Base-by-base conservation (phyloP, 495 filamentous ascomycete species). In the Massariosphaeria phaeospora region DNA sequence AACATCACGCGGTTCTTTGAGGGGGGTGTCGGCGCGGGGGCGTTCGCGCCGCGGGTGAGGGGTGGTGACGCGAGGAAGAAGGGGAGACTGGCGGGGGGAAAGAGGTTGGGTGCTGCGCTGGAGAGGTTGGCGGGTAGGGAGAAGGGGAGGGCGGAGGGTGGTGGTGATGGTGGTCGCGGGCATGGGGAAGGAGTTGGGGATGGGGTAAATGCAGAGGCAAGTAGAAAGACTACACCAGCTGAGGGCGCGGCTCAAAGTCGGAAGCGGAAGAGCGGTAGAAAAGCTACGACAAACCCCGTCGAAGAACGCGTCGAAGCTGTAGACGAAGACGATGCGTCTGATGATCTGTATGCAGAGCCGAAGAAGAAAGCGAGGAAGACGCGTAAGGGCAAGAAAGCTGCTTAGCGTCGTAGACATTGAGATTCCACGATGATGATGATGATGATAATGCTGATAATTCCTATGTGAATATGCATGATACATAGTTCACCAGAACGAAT, bases 1-100 rank as follows among this genome's bases (percentile, higher is more conserved):
- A 98, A 97, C 66, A 95, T 98, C 59, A 98, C 93, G n/a, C 76
- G 81, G 21, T 98, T 82, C 66, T 93, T 97, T 68, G 73, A 75
- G 18, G 81, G 83, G 0, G 70, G 70, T 2, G 79, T 80, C 0
- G 84, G 84, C 0, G 65, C 70, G 10, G 79, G 79, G 1, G 70
- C 82, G 0, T 95, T 93, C 75, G 89, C 89, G 25, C 90, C 89
- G 1, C 79, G 87, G 38, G 78, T 79, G 57, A 79, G 76, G 47
- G 62, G 51, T 1, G 79, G 70, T 13, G 79, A 78, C 29, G 59
- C 46, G 51, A 90, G 85, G 56, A 86, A 82, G 75, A 74, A 91
- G 57, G 90, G 96, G 85, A 84, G 87, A 61, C 82, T 81, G 38
- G 93, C 91, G 0, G 46, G 46, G 29, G 60, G 61, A 41, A 64